Percentiles rank a stretch among this genome's conserved stretches.
These are phyloP conservation scores for Eucalyptus victrix DNA, from an alignment of 345 rosid species.

Conservation along the genomic window DNA sequence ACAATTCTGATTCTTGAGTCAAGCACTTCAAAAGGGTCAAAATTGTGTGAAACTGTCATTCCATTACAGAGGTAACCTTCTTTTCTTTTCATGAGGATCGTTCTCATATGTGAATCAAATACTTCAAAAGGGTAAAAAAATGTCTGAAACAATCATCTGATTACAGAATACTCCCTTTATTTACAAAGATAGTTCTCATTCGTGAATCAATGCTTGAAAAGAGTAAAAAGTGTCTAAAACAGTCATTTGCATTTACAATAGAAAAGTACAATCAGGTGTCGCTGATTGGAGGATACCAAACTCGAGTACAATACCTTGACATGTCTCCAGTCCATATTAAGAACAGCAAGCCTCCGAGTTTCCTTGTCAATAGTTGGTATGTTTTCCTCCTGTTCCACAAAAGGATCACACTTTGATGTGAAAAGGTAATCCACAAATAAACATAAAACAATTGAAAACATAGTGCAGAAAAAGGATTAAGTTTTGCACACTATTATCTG, in stretches of 20 bases:
- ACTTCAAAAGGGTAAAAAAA: not conserved
- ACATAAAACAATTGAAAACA: not conserved
- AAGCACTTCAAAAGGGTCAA: not conserved
- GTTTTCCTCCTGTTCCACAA: slow-evolving; percentile 46
- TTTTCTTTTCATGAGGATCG: not conserved
- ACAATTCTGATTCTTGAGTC: not conserved
- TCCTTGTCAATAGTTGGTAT: slow-evolving; percentile 47
- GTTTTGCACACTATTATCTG: not conserved
- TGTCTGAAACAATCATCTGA: not conserved
- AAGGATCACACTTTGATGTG: not conserved
- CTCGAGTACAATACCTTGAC: slow-evolving; percentile 39
- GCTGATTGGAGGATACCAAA: not conserved
- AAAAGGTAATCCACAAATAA: not conserved
- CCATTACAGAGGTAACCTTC: not conserved
- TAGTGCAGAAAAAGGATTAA: not conserved
- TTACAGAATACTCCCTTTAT: not conserved
- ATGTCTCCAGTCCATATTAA: slow-evolving; percentile 90
- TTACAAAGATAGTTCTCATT: not conserved
- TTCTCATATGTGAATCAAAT: not conserved
- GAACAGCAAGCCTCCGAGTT: slow-evolving; percentile 71
- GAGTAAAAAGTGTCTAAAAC: not conserved
- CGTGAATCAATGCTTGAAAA: not conserved
- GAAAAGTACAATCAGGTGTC: not conserved
- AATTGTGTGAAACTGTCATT: not conserved
- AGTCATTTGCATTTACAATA: not conserved